Conservation (phyloP, 495 filamentous ascomycete species). For the Penicillium cataractarum region DNA sequence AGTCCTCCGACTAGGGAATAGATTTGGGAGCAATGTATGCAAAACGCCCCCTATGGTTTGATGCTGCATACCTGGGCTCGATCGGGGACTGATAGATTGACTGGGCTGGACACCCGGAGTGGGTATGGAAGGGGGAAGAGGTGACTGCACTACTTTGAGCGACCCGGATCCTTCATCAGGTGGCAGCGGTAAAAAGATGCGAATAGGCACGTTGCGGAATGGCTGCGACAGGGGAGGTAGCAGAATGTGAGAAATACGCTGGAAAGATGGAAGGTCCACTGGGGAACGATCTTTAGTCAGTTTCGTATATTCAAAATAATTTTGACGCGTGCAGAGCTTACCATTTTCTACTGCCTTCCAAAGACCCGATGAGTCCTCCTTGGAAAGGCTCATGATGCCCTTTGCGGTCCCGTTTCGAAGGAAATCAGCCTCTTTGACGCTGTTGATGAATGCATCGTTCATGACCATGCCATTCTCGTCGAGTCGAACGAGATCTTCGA, state of each 20-base stretch:
- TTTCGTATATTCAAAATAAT: background rate
- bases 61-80: slow-evolving; percentile 49
- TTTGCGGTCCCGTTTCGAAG: slow-evolving; percentile 89
- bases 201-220: slow-evolving; percentile 80
- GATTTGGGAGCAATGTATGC: slow-evolving; percentile 71
- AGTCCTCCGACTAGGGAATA: slow-evolving; percentile 87
- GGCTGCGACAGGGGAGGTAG: slow-evolving; percentile 72
- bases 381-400: slow-evolving; percentile 88
- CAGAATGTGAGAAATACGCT: slow-evolving; percentile 74
- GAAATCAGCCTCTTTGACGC: slow-evolving; percentile 94
- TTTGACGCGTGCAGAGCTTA: slow-evolving; percentile 37
- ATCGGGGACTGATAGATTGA: slow-evolving; percentile 31
- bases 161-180: slow-evolving; percentile 46
- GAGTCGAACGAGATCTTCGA: slow-evolving; percentile 65
- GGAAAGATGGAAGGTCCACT: slow-evolving; percentile 77
- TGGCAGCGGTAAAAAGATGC: slow-evolving; percentile 83
- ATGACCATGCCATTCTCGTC: slow-evolving; percentile 63
- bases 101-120: slow-evolving; percentile 29
- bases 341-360: slow-evolving; percentile 85
- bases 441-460: slow-evolving; percentile 90
- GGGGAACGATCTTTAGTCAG: slow-evolving; percentile 2
- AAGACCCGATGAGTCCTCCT: slow-evolving; percentile 81
- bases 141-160: slow-evolving; percentile 71
- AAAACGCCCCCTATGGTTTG: slow-evolving; percentile 85
- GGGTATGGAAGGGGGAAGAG: slow-evolving; percentile 56